phyloP scores from a whole-genome alignment of 352 stramenopile genomes.

The Globisporangium polare region DNA sequence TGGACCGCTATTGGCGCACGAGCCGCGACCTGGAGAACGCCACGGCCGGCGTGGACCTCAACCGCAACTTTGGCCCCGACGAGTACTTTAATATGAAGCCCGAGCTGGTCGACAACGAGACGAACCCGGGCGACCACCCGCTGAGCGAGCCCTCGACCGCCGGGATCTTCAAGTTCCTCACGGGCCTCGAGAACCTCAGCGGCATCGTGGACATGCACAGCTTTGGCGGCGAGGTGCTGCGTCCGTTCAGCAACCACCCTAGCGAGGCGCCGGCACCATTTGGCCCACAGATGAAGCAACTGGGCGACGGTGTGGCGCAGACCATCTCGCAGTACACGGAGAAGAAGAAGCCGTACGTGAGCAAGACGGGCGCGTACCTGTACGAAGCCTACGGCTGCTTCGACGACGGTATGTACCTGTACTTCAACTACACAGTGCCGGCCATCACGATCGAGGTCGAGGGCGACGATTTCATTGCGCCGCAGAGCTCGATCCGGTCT shows the following conservation, averaged over 20 bases:
- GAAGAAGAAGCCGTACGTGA: constrained; percentile 38
- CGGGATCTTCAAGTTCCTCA: constrained; percentile 56
- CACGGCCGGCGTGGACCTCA: constrained; percentile 64
- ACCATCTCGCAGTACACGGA: constrained; percentile 35
- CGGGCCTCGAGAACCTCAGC: constrained; percentile 29
- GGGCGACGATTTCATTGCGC: constrained; percentile 60
- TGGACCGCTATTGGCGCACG: constrained; percentile 61
- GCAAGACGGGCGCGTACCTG: constrained; percentile 43
- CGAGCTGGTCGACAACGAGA: constrained; percentile 36
- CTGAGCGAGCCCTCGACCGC: constrained; percentile 56
- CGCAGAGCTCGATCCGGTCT: constrained; percentile 49
- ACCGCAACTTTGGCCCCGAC: constrained; percentile 61
- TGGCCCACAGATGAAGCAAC: constrained; percentile 36
- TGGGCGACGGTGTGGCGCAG: constrained; percentile 43
- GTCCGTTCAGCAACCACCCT: constrained; percentile 56
- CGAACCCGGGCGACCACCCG: constrained; percentile 47
- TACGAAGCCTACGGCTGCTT: constrained; percentile 74
- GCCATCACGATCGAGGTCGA: constrained; percentile 70
- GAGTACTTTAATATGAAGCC: constrained; percentile 56
- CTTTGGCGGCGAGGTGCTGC: constrained; percentile 52
- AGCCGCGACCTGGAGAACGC: constrained; percentile 37
- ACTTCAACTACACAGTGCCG: constrained; percentile 59
- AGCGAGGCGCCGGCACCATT: constrained; percentile 39
- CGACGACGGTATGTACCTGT: constrained; percentile 54
- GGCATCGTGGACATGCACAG: constrained; percentile 68